Evolutionary conservation across 2,329 filamentous ascomycete species (phyloP), one percentile per base, ranked within the genome.

Genomic region (Trematosphaeria pertusa): DNA sequence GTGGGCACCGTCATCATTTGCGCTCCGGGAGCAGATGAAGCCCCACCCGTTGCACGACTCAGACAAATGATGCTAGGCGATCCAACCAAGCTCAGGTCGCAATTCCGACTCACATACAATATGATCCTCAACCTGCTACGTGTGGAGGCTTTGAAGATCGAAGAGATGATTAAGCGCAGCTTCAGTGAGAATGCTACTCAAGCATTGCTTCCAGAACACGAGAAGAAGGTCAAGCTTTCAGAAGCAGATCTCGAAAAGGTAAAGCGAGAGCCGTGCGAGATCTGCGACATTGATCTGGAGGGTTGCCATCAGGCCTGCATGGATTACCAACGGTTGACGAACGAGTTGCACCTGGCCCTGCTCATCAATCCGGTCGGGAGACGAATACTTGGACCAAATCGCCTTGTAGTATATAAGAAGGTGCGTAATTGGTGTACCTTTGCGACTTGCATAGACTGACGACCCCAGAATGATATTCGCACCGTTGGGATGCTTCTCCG

Each of bases 141-240:
- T 26, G 94, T 99, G 2, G 94, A 99, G 72, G 94, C 94, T 2
- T 76, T 99, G 56, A 97, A 97, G 76, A 97, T 99, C 60, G 94
- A 99, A 71, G 94, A 99, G 74, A 99, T 99, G 94, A 99, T 99
- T 78, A 99, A 99, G 81, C 88, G 94, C 57, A 97, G 92, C 71
- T 99, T 99, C 78, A 97, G 93, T 41, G 94, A 99, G 72, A 94
- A 99, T 73, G 93, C 93, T 18, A 97, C 93, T 0, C 94, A 99
- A 67, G 92, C 95, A 52, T 75, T 97, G 10, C 78, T 97, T 1
- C 94, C 94, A 0, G 92, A 97, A 71, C 93, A 97, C 62, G 92
- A 99, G 73, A 96, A 96, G 72, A 88, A 91, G 47, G 91, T 99
- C 51, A 91, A 93, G 69, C 61, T 96, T 2, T 95, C 92, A 0